These are phyloP conservation scores for Uronychia setigera DNA, from an alignment of 73 alveolate genomes.

Conservation along the genomic window DNA sequence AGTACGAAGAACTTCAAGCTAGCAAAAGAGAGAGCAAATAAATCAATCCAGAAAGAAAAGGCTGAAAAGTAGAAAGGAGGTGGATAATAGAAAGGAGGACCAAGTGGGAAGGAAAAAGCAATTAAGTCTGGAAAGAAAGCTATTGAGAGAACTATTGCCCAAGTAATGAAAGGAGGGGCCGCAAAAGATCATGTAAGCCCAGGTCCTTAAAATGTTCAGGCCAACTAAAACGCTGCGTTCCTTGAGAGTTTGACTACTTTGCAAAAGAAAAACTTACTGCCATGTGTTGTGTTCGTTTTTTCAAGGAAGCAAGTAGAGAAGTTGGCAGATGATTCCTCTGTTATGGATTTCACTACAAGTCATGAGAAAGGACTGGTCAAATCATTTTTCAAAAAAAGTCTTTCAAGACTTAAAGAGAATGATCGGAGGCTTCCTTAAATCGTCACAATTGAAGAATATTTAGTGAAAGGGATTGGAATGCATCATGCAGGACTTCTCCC, in stretches of 20 bases:
- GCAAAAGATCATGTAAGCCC: conserved; percentile 8
- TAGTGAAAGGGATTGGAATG: conserved; percentile 92
- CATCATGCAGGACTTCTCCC: conserved; percentile 98
- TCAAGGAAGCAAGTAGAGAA: conserved; percentile 84
- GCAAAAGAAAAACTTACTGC: conserved; percentile 78
- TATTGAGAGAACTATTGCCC: conserved; percentile 3
- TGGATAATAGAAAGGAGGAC: conserved; percentile 47
- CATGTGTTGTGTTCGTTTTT: conserved; percentile 96
- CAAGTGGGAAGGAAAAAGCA: conserved; percentile 35
- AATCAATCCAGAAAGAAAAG: conserved; percentile 47
- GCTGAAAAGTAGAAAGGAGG: conserved; percentile 52
- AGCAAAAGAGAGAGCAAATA: conserved; percentile 23
- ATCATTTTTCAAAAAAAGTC: conserved; percentile 73
- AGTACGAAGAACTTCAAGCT: background rate
- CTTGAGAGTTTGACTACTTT: conserved; percentile 64
- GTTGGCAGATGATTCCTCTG: conserved; percentile 70
- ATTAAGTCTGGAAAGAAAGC: conserved; percentile 37
- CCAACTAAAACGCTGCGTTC: conserved; percentile 35
- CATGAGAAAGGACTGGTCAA: conserved; percentile 69
- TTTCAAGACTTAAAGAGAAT: conserved; percentile 70
- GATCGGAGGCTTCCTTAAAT: conserved; percentile 91
- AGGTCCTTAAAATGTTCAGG: conserved; percentile 5
- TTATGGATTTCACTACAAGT: conserved; percentile 53
- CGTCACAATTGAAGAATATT: conserved; percentile 63
- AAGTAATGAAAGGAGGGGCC: conserved; percentile 20